Base-by-base conservation (phyloP, 108 stramenopile genomes). In the Nitzschia palea region DNA sequence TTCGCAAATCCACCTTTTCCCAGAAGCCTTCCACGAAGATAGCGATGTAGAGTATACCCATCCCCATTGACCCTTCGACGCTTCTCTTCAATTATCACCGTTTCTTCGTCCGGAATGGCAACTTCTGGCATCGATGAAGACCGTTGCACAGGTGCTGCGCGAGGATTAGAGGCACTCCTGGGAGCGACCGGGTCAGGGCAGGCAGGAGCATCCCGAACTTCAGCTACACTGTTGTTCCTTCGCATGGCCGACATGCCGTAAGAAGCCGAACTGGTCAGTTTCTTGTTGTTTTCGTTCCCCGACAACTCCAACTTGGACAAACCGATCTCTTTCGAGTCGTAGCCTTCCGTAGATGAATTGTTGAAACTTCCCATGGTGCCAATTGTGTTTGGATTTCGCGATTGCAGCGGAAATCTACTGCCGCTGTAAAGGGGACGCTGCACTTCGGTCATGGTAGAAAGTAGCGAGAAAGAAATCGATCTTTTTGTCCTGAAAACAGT, bases 1-100 rank as follows among this genome's bases (percentile, higher is more conserved):
- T 93, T 94, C 2, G 97, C 97, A 57, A 97, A 97, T 15, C 97
- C 97, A 30, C 97, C 97, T 78, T 94, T 93, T 8, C 94, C 94
- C 28, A 94, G 84, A 55, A 94, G 53, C 43, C 82, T 77, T n/a
- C 91, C 93, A 22, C 88, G 76, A 29, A 86, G 51, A 65, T 91
- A 96, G 12, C 79, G 85, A 76, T 94, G 95, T 43, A 85, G 61
- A 4, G 94, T 91, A 70, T 80, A 83, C 29, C 93, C 93, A 5
- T 94, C 93, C 10, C 90, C 93, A 63, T 84, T 79, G 52, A 86
- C 70, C 30, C 77, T 64, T 30, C 84, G 79, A 26, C 93, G 74
- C 36, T 85, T 83, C 47, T 94, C 93, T 61, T 85, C 83, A 61
- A 94, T 90, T 2, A 78, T 79, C 20, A 86, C 65, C 3, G 50